Evolutionary conservation across 148 eudicot species (phyloP).

Genomic region (Dysphania ambrosioides): DNA sequence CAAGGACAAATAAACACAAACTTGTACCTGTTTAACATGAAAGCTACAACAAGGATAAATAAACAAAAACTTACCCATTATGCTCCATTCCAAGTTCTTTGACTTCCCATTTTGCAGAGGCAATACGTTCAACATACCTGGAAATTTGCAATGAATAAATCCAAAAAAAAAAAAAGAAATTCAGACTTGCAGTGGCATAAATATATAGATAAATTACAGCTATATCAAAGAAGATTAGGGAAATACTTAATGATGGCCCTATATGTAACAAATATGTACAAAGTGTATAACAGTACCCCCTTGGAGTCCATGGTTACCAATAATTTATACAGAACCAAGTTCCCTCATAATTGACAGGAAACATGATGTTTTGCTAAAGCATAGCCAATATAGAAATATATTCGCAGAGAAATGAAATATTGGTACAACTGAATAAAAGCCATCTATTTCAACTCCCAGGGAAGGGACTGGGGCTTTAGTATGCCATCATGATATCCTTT

Average conservation of each 20-base stretch:
- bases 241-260: not conserved
- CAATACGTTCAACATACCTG: conserved; percentile 88
- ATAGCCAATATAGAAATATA: no score
- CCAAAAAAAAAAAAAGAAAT: not conserved
- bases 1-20: not conserved
- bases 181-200: not conserved
- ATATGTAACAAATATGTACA: not conserved
- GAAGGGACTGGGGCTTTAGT: no score
- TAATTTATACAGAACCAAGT: no score
- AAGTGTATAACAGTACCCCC: not conserved
- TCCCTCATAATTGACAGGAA: no score
- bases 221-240: not conserved
- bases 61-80: conserved; percentile 73
- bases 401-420: no score
- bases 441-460: no score
- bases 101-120: conserved; percentile 88
- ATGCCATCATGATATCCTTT: no score
- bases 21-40: no score
- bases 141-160: not conserved
- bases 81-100: conserved; percentile 95
- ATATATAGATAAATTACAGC: not conserved
- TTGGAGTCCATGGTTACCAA: not conserved
- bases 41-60: no score
- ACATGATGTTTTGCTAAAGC: no score
- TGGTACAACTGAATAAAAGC: no score